These are phyloP conservation scores for Mortierella alpina DNA, from an alignment of 192 early-diverging fungal genomes.

Conservation along the genomic window DNA sequence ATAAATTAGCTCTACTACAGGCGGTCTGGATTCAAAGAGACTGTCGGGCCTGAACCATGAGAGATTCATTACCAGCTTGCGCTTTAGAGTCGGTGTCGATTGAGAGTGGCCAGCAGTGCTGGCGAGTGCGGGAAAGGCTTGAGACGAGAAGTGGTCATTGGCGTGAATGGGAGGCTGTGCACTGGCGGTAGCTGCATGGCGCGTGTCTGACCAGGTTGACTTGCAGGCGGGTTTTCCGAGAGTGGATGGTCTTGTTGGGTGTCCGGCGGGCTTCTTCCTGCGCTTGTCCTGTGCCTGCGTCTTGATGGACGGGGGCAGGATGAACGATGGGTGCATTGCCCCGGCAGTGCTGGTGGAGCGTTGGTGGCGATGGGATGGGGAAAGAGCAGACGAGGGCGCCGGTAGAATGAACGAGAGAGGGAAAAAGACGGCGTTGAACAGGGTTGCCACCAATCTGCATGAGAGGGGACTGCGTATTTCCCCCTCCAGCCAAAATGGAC, in stretches of 20 bases:
- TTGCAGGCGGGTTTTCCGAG: not conserved
- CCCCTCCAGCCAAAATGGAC: too few species aligned
- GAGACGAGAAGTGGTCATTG: not conserved
- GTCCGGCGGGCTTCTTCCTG: not conserved
- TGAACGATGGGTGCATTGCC: conserved; percentile 7
- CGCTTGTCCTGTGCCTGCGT: not conserved
- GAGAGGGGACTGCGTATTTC: too few species aligned
- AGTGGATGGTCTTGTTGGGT: not conserved
- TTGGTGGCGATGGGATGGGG: not conserved
- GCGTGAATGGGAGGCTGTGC: not conserved
- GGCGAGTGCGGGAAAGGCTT: not conserved
- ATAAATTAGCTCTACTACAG: too few species aligned
- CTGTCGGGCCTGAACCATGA: too few species aligned
- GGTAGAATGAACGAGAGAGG: too few species aligned
- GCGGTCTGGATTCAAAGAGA: too few species aligned
- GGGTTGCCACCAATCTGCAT: too few species aligned
- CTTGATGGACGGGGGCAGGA: conserved; percentile 1
- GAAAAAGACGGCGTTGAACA: too few species aligned
- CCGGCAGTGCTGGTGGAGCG: not conserved
- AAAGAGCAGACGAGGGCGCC: too few species aligned
- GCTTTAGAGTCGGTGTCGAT: conserved; percentile 3
- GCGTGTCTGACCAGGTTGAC: not conserved
- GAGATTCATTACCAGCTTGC: conserved; percentile 4
- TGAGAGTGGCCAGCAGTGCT: not conserved
- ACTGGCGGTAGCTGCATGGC: not conserved